Evolutionary conservation across 2,329 filamentous ascomycete species (phyloP).

Genomic region (Ampelomyces quisqualis): DNA sequence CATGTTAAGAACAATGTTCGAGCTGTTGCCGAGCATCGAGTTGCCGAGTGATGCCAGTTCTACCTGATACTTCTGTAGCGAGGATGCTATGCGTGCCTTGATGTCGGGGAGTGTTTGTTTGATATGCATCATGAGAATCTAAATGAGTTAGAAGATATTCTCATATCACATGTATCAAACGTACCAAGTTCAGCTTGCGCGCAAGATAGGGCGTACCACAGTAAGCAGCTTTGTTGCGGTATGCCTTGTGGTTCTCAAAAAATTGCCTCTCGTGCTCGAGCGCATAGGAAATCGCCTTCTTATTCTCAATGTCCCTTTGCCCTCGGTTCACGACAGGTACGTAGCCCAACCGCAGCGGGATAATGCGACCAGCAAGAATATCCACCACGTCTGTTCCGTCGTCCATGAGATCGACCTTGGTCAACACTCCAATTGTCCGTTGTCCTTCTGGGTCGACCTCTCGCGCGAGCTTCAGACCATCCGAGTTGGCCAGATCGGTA

Average conservation of each 20-base stretch:
- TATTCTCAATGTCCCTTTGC: constrained; percentile 97
- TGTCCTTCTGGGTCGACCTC: constrained; percentile 98
- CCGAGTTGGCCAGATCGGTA: constrained; percentile 97
- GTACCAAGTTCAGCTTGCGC: constrained; percentile 84
- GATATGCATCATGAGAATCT: constrained; percentile 99
- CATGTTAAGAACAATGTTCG: constrained; percentile 96
- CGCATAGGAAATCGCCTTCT: constrained; percentile 87
- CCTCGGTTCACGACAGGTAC: constrained; percentile 97
- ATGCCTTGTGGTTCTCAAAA: constrained; percentile 98
- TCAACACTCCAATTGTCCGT: constrained; percentile 95
- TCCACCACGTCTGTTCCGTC: constrained; percentile 97
- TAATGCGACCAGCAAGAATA: constrained; percentile 95
- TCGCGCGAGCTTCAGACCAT: constrained; percentile 91
- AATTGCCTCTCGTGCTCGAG: constrained; percentile 94
- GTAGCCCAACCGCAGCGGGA: constrained; percentile 90
- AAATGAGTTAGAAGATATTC: constrained; percentile 27
- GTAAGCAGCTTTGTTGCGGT: constrained; percentile 97
- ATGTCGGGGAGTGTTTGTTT: constrained; percentile 99
- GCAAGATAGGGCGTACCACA: constrained; percentile 97
- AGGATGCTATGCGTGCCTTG: constrained; percentile 93
- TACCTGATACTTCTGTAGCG: constrained; percentile 83
- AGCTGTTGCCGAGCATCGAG: constrained; percentile 92
- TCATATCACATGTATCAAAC: constrained; percentile 13
- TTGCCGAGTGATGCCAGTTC: constrained; percentile 85
- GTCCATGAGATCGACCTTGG: constrained; percentile 99